Evolutionary conservation across 2,329 filamentous ascomycete species (phyloP), one percentile per base, ranked within the genome.

Genomic region (Alternaria hordeiaustralica): DNA sequence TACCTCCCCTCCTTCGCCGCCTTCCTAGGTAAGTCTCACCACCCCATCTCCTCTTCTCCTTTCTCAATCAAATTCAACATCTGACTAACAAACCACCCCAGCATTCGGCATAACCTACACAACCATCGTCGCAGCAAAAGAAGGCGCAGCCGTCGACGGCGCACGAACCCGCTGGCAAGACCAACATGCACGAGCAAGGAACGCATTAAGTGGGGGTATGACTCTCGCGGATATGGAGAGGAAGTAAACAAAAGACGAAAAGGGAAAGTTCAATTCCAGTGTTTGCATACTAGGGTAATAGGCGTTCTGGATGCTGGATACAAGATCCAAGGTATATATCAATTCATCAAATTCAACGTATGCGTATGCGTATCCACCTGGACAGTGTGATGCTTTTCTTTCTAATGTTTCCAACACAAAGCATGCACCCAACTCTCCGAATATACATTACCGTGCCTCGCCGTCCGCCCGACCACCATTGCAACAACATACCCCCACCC

Each of bases 111-210:
- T 75, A 64, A 74, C 74, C 45, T 79, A 79, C 73, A 78, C 76
- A 5, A 69, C 72, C 43, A 55, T 76, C 26, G 75, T 75, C 3
- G 78, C 78, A 6, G 59, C 68, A 15, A 70, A 71, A 64, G 78
- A 79, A 71, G 78, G 77, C 53, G 71, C 70, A 11, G 66, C 73
- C 15, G 71, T 79, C 36, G 77, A 79, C 63, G 65, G 61, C 44
- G 77, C 78, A 12, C 73, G 75, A 30, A 73, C 70, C 47, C 67
- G 77, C n/a, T 79, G 76, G 75, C 74, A 78, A 62, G 46, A 73
- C 3, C 77, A 79, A 63, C 70, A 74, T 23, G 70, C 69, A 2
- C 64, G 65, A 13, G 70, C 71, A 3, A 60, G 68, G 7, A 61
- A 67, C 11, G 71, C 67, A 3, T 23, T 72, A 1, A 62, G 55